Evolutionary conservation across 2,329 filamentous ascomycete species (phyloP), one percentile per base, ranked within the genome.

Genomic region (Alternaria arbusti): DNA sequence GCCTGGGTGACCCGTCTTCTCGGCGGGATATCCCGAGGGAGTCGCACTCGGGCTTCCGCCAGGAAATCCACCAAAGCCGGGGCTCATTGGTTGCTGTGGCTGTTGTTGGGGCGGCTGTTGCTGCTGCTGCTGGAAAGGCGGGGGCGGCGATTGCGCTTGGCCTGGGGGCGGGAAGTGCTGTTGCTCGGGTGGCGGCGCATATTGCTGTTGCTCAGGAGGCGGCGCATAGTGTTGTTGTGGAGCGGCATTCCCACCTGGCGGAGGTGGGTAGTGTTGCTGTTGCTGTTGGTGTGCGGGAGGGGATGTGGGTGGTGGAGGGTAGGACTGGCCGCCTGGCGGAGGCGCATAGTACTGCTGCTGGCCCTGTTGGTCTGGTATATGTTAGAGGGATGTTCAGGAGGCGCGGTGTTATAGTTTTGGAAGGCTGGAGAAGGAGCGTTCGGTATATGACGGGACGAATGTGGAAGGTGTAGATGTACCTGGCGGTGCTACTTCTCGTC

Each of bases 281-380:
- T 73, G 68, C 46, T 74, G 71, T 44, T 73, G 68, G 23, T 73
- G 74, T 40, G 71, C 69, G 30, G 77, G 75, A 28, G 75, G 73
- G 46, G 70, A 74, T 20, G 73, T 64, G 3, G 79, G 77, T 17
- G 81, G 81, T 8, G 75, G 78, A 56, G 75, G 75, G 68, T 79
- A 79, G 55, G 75, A 66, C 54, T 71, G 74, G 61, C 70, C 68
- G 17, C 71, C 72, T 23, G 76, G 69, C 20, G 81, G 81, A 58
- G 80, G 79, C 22, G 79, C 69, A 61, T 78, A 82, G 67, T 78
- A 78, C 56, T 80, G 77, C 64, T 79, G 77, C 62, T 78, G 74
- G 22, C 66, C 67, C 55, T 74, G 75, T 20, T 68, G 67, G 43
- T 75, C 71, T 76, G 43, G 23, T 28, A 30, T 36, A 28, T 61